phyloP scores from a whole-genome alignment of 2,329 filamentous ascomycete species.

The Mariannaea sp. region DNA sequence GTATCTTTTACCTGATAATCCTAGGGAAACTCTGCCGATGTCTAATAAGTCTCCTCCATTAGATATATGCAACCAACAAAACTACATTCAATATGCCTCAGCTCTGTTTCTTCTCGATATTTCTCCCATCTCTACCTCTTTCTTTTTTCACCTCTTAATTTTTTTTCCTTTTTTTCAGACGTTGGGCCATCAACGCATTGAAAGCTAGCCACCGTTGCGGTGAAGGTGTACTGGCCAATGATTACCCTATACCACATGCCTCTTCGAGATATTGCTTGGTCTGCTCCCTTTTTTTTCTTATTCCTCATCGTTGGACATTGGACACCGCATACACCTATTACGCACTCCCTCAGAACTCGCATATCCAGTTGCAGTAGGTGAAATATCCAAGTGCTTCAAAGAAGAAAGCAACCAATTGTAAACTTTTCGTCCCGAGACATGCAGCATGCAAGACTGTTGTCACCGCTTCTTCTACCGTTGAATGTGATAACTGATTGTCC shows the following conservation, averaged over 20 bases:
- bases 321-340: no score
- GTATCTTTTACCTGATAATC: no score
- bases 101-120: neutral
- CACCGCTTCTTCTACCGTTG: neutral
- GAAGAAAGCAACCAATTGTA: neutral
- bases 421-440: neutral
- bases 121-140: neutral
- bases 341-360: no score
- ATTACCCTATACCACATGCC: neutral
- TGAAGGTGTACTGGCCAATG: no score
- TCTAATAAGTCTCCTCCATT: neutral
- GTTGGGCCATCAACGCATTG: no score
- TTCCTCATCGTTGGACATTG: no score
- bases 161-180: no score
- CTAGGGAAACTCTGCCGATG: no score
- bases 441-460: neutral
- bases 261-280: neutral
- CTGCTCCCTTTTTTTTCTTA: neutral
- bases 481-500: neutral
- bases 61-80: neutral
- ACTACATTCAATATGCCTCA: neutral
- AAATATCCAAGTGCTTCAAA: neutral
- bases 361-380: neutral
- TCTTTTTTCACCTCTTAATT: neutral
- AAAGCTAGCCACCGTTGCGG: no score